A percentile compares a stretch with the other conserved stretches of the same genome.
Evolutionary conservation across 192 early-diverging fungal genomes (phyloP).

Genomic region (Lobosporangium transversale): DNA sequence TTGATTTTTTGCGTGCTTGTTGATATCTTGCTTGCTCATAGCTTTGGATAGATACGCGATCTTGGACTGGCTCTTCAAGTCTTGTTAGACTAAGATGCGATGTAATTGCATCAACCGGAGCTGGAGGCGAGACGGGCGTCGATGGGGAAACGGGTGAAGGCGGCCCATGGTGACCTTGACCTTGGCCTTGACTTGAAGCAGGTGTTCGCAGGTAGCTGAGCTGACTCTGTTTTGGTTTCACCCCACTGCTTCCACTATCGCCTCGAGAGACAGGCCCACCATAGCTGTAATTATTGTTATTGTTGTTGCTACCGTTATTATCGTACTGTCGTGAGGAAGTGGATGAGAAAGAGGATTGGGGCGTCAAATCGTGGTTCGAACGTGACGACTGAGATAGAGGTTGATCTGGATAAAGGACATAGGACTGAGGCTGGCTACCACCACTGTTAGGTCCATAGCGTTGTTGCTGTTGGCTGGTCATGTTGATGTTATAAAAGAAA

Average conservation of each 20-base stretch:
- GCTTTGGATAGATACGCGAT: conserved; percentile 17
- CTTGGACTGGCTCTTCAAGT: conserved; percentile 30
- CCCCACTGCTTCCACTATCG: conserved; percentile 28
- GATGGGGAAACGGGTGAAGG: conserved; percentile 46
- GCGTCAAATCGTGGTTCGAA: conserved; percentile 20
- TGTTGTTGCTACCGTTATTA: not conserved
- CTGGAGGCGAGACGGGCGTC: conserved; percentile 6
- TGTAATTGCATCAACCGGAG: conserved; percentile 14
- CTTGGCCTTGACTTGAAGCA: not conserved
- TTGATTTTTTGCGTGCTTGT: conserved; percentile 32
- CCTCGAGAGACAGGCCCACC: conserved; percentile 17
- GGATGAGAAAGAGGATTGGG: conserved; percentile 32
- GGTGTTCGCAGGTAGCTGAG: conserved; percentile 24
- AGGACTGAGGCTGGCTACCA: conserved; percentile 6
- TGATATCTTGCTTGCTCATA: conserved; percentile 37
- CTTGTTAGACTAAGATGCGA: conserved; percentile 23
- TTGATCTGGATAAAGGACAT: conserved; percentile 15
- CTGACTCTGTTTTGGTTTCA: conserved; percentile 27
- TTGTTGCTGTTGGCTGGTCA: not conserved
- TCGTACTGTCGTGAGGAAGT: conserved; percentile 16
- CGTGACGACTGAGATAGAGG: conserved; percentile 8
- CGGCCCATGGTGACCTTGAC: conserved; percentile 4
- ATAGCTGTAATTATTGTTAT: no score
- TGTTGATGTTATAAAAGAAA: no score
- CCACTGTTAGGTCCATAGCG: conserved; percentile 5